Evolutionary conservation across 352 stramenopile genomes (phyloP).

Genomic region (Globisporangium acanthophoron): DNA sequence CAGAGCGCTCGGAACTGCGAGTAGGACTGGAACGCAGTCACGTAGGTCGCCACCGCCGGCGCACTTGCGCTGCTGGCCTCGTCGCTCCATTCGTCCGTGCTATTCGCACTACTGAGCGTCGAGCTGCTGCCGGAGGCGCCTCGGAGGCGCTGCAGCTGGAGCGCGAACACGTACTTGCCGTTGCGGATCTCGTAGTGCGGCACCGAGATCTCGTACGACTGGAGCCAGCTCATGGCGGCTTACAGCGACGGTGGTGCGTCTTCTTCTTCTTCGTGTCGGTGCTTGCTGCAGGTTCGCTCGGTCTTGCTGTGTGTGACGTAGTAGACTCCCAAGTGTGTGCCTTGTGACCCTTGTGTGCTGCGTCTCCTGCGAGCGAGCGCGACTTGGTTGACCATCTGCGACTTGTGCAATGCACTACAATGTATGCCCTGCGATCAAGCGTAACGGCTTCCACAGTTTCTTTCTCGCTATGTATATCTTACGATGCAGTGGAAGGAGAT

Average conservation of each 20-base stretch:
- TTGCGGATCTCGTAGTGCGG: constrained; percentile 33
- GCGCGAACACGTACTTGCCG: constrained; percentile 42
- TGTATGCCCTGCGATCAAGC: too few relatives aligned
- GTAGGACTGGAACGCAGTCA: constrained; percentile 41
- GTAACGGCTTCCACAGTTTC: too few relatives aligned
- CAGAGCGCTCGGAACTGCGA: constrained; percentile 57
- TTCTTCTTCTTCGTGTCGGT: background rate
- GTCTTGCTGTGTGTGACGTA: too few relatives aligned
- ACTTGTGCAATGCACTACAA: too few relatives aligned
- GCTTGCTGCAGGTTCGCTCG: too few relatives aligned
- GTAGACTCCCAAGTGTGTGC: too few relatives aligned
- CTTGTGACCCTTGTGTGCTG: too few relatives aligned
- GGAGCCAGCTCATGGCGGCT: constrained; percentile 46
- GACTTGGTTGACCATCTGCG: too few relatives aligned
- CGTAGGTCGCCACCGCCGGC: constrained; percentile 8
- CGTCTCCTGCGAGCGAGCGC: too few relatives aligned
- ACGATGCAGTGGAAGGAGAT: too few relatives aligned
- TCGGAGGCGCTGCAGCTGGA: constrained; percentile 30
- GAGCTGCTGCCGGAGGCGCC: constrained; percentile 19
- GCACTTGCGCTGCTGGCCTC: background rate
- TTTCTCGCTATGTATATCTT: too few relatives aligned
- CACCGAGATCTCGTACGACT: constrained; percentile 39
- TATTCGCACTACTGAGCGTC: constrained; percentile 6
- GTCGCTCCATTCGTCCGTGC: constrained; percentile 16
- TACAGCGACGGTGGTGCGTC: background rate